Evolutionary conservation across 1,139 yeast species (phyloP), one percentile per base, ranked within the genome.

Genomic region (Magnusiomyces clavatus): DNA sequence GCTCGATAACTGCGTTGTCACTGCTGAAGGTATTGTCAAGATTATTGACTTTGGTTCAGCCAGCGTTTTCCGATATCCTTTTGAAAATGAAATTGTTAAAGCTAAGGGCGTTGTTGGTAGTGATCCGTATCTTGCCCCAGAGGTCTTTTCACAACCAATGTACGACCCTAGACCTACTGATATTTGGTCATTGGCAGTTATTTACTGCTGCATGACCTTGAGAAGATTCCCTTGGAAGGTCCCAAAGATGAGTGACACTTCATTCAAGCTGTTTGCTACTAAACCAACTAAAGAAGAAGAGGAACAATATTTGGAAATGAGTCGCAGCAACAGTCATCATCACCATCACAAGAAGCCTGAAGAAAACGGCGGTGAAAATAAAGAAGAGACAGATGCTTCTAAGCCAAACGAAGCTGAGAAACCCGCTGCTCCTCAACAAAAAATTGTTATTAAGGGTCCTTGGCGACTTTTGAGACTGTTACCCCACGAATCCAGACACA

Each of bases 51-150:
- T 92, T 69, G 99, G 99, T 14, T 84, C 95, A 53, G 96, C 98
- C 0, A 92, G 86, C 16, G 96, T 94, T 20, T 92, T 89, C 74
- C 83, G 82, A 64, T 92, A 90, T 66, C 97, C 97, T 1, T 86
- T 86, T 67, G 94, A 89, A 61, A 81, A 80, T 50, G 79, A 78
- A 49, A 76, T 87, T 49, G 88, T 88, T 46, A 77, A 80, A 60
- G 90, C 96, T 49, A 90, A 85, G 59, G 98, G 98, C 6, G 84
- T 92, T 58, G 97, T 92, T 51, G 99, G 99, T 5, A 87, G 96
- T 10, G 99, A 94, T 69, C 99, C 99, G 3, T 92, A 92, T 65
- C 77, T 92, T 63, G 97, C 98, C 1, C 98, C 99, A 0, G 99
- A 92, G 68, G 97, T 90, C 16, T 77, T 94, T 59, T 67, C 72